Evolutionary conservation across 768 basidiomycete species (phyloP).

Genomic region (Lactifluus hygrophoroides): DNA sequence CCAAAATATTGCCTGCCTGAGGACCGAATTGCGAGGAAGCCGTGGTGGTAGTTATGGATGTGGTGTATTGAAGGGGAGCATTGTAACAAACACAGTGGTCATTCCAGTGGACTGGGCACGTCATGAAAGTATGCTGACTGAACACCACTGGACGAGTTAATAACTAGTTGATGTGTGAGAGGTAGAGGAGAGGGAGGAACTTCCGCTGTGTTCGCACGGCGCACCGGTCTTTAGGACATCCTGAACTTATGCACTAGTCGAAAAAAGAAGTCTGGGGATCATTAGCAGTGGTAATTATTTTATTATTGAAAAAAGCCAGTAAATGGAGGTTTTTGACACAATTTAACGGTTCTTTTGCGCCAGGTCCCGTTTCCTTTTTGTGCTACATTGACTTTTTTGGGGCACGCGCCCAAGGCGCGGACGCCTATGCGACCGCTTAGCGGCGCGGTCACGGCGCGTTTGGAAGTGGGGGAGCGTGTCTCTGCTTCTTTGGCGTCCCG

Average conservation of each 20-base stretch:
- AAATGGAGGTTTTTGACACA: constrained; percentile 5
- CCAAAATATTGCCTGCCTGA: constrained; percentile 1
- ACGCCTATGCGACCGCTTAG: constrained; percentile 10
- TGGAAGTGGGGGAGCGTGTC: background rate
- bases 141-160: background rate
- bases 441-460: background rate
- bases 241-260: constrained; percentile 3
- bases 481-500: background rate
- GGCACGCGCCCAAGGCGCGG: background rate
- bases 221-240: constrained; percentile 11
- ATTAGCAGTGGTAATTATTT: constrained; percentile 6
- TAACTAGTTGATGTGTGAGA: constrained; percentile 5
- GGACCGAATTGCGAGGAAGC: constrained; percentile 4
- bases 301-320: constrained; percentile 6
- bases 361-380: constrained; percentile 10
- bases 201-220: constrained; percentile 14
- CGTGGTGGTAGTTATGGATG: background rate
- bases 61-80: constrained; percentile 3
- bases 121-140: constrained; percentile 4
- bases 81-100: constrained; percentile 7
- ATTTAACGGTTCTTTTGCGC: background rate
- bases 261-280: constrained; percentile 12
- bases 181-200: background rate
- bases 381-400: constrained; percentile 4
- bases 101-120: constrained; percentile 11